These are phyloP conservation scores for Metschnikowia colocasiae DNA, from an alignment of 805 yeast species.

Conservation along the genomic window DNA sequence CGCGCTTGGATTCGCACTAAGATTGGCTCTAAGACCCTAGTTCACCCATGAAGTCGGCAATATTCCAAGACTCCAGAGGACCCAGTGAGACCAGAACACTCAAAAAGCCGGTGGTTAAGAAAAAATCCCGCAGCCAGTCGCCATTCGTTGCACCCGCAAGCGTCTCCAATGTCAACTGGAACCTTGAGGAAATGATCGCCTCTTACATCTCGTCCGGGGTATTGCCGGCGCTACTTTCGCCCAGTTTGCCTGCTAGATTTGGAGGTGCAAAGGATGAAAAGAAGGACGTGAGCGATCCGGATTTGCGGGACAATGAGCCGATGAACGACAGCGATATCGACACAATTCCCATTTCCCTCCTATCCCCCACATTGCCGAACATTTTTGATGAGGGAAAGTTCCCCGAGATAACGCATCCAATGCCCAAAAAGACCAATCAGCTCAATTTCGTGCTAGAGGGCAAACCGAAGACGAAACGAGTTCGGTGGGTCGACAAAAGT, in stretches of 20 bases:
- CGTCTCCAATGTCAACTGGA: conserved; percentile 25
- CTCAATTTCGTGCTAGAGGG: conserved; percentile 8
- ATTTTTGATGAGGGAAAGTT: conserved; percentile 18
- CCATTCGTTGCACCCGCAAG: conserved; percentile 10
- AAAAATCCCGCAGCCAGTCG: conserved; percentile 13
- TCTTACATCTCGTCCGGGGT: conserved; percentile 31
- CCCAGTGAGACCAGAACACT: conserved; percentile 10
- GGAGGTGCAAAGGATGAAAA: conserved; percentile 2
- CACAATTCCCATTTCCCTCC: conserved; percentile 27
- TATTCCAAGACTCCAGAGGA: conserved; percentile 15
- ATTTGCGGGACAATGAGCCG: conserved; percentile 8
- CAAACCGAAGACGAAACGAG: conserved; percentile 6
- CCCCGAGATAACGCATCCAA: conserved; percentile 13
- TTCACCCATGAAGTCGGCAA: conserved; percentile 19
- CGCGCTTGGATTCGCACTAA: conserved; percentile 1
- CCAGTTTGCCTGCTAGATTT: conserved; percentile 32
- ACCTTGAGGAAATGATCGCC: conserved; percentile 36
- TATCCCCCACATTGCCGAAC: conserved; percentile 34
- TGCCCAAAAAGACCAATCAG: conserved; percentile 18
- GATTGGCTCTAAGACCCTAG: background rate
- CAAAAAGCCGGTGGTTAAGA: conserved; percentile 9
- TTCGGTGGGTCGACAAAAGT: conserved; percentile 31
- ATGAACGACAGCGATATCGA: conserved; percentile 22
- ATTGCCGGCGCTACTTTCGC: conserved; percentile 39
- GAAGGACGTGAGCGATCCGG: background rate